Evolutionary conservation across 768 basidiomycete species (phyloP).

Genomic region (Auricularia sp.): DNA sequence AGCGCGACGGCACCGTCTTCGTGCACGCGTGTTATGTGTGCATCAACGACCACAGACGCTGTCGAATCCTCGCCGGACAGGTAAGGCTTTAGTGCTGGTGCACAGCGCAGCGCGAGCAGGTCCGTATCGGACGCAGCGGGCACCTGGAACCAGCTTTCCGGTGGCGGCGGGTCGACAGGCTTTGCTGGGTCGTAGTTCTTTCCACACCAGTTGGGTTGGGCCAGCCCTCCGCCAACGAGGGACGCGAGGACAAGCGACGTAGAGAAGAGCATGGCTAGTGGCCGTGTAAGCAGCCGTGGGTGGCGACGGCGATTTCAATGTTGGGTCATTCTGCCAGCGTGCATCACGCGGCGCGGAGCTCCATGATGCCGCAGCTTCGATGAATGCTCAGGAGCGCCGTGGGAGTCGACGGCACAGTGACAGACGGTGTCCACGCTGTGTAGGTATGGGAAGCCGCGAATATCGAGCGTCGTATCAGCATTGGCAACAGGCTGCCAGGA

Average conservation of each 20-base stretch:
- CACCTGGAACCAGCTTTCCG: conserved; percentile 40
- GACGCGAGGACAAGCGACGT: background rate
- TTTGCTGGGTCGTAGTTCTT: background rate
- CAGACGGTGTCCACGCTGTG: no score
- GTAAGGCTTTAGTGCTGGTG: conserved; percentile 49
- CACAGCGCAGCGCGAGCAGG: conserved; percentile 49
- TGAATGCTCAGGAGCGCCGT: no score
- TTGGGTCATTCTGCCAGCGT: no score
- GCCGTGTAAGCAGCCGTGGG: background rate
- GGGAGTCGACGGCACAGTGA: no score
- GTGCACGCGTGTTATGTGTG: conserved; percentile 28
- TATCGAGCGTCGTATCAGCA: no score
- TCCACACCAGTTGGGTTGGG: background rate
- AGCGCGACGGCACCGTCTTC: background rate
- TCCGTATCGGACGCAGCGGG: conserved; percentile 28
- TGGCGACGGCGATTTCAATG: background rate
- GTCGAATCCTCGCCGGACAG: conserved; percentile 40
- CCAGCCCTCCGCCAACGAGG: background rate
- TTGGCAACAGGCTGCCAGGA: no score
- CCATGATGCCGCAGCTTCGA: no score
- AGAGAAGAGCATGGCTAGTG: background rate
- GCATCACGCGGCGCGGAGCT: background rate
- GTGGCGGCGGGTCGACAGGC: conserved; percentile 14
- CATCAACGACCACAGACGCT: conserved; percentile 41
- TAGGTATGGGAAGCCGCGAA: no score